Evolutionary conservation across 2,329 filamentous ascomycete genomes (phyloP), one percentile per base, ranked within the genome.

Genomic region (Dichotomopilus funicola): DNA sequence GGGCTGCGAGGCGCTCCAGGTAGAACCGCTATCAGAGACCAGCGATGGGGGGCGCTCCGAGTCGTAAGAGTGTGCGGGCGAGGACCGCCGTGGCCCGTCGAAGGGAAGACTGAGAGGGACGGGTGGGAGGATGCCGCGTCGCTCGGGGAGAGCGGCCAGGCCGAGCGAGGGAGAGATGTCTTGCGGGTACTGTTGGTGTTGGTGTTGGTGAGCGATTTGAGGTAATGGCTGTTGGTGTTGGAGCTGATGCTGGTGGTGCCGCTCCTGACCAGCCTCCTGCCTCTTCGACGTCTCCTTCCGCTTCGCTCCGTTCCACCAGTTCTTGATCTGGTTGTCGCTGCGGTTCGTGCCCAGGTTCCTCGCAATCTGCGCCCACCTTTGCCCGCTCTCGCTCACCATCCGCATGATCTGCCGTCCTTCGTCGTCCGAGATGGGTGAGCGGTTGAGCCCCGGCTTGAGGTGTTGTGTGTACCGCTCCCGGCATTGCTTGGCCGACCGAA

Each of bases 271-370:
- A 5, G 53, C 45, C 35, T 58, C 56, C 19, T 52, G 56, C 8
- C 53, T 53, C 53, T 58, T 52, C 35, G 52, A 53, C 31, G 49
- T 71, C 61, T 83, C 75, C 66, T 76, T 79, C 66, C 90, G 83
- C 79, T 91, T 88, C 68, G 87, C 89, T 49, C 91, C 90, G 68
- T 96, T 96, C 89, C 89, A 96, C 90, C 91, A 96, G 72, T 96
- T 96, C 81, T 96, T 96, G 61, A 96, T 89, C 36, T 89, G 88
- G 67, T 96, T 96, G 75, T 96, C 91, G 70, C 91, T 95, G 66
- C 91, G 86, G 61, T 90, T 90, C 55, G 87, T 81, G 41, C 56
- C 56, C 31, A 96, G 79, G 46, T 83, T 79, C 62, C 91, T 81
- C 45, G 91, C 89, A 67, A 96, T 96, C 68, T 96, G 90, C 2